These are phyloP conservation scores for Hymenoscyphus linearis DNA, from an alignment of 2,329 filamentous ascomycete genomes.

Conservation along the genomic window DNA sequence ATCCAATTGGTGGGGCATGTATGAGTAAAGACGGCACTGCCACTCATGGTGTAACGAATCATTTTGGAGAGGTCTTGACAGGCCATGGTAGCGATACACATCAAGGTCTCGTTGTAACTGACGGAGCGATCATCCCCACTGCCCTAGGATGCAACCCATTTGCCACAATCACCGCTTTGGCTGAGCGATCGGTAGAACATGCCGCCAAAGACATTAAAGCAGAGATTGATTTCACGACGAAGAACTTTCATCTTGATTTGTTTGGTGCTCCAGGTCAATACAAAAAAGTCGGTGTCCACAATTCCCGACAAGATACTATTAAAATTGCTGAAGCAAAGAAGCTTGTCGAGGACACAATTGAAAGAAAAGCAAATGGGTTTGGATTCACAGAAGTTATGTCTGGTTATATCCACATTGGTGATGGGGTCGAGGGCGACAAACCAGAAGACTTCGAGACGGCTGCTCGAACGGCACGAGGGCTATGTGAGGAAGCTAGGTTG, in stretches of 20 bases:
- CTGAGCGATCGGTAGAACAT: constrained; percentile 55
- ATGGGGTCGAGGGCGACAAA: constrained; percentile 39
- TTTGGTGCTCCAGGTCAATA: constrained; percentile 44
- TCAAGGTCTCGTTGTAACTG: constrained; percentile 54
- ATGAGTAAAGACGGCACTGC: constrained; percentile 57
- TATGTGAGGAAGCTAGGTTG: constrained; percentile 51
- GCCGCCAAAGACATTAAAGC: constrained; percentile 38
- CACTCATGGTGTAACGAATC: constrained; percentile 53
- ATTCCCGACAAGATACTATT: constrained; percentile 18
- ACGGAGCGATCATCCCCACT: constrained; percentile 56
- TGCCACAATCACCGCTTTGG: constrained; percentile 64
- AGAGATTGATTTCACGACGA: constrained; percentile 41
- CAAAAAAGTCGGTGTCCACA: constrained; percentile 7
- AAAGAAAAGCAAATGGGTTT: constrained; percentile 41
- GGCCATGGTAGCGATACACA: constrained; percentile 48
- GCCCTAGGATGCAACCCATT: constrained; percentile 62
- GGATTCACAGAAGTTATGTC: constrained; percentile 62
- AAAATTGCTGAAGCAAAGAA: constrained; percentile 39
- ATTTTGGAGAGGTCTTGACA: constrained; percentile 54
- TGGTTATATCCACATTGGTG: constrained; percentile 50
- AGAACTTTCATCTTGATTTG: constrained; percentile 46
- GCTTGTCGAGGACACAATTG: constrained; percentile 31
- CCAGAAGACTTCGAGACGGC: constrained; percentile 49
- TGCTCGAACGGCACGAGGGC: constrained; percentile 46
- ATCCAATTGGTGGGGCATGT: constrained; percentile 60